These are phyloP conservation scores for Cucurbitaria berberidis DNA, from an alignment of 2,329 filamentous ascomycete species.

Conservation along the genomic window DNA sequence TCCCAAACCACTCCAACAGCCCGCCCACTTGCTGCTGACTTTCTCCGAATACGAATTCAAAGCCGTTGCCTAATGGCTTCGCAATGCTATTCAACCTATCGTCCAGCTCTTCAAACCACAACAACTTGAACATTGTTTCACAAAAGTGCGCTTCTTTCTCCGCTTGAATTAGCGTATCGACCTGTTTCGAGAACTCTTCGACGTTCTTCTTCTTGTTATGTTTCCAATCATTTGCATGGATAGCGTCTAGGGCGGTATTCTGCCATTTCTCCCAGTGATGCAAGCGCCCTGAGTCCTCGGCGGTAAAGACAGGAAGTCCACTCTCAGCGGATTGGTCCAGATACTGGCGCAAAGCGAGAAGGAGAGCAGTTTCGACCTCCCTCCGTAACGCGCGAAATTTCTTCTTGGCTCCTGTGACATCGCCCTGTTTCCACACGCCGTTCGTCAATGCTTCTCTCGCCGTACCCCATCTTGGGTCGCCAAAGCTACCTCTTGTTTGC, in stretches of 20 bases:
- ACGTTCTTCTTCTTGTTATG: constrained; percentile 37
- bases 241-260: constrained; percentile 30
- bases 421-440: constrained; percentile 41
- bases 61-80: constrained; percentile 24
- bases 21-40: constrained; percentile 18
- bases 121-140: constrained; percentile 26
- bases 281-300: constrained; percentile 16
- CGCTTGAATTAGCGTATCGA: constrained; percentile 25
- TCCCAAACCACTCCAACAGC: constrained; percentile 38
- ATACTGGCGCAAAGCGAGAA: constrained; percentile 38
- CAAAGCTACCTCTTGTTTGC: constrained; percentile 27
- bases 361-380: constrained; percentile 34
- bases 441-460: constrained; percentile 40
- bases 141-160: constrained; percentile 34
- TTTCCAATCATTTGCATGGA: constrained; percentile 36
- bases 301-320: constrained; percentile 29
- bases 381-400: constrained; percentile 26
- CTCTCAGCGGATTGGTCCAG: constrained; percentile 39
- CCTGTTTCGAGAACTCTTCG: constrained; percentile 35
- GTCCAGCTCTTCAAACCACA: constrained; percentile 33
- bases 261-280: constrained; percentile 38
- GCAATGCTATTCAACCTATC: constrained; percentile 32
- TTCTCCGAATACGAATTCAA: constrained; percentile 33
- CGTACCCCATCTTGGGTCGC: constrained; percentile 29
- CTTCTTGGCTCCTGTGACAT: constrained; percentile 35